Percentiles rank a stretch among this genome's conserved stretches.
phyloP scores from a whole-genome alignment of 805 yeast genomes.

The Starmerella bombicola region DNA sequence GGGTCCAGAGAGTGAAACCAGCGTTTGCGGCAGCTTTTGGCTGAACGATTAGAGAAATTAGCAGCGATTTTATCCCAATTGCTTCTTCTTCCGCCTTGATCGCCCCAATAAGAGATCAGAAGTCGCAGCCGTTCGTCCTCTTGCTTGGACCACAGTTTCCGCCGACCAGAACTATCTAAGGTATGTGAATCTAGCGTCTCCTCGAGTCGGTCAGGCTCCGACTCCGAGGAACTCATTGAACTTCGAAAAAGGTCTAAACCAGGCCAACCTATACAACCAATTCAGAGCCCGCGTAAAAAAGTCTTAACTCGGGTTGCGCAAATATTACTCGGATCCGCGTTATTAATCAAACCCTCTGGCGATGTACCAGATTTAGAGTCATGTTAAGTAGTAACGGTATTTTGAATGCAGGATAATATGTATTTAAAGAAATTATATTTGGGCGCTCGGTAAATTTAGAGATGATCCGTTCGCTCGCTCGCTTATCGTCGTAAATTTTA shows the following conservation, averaged over 20 bases:
- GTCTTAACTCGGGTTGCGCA: neutral
- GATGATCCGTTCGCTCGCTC: no score
- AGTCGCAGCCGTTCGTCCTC: slow-evolving; percentile 51
- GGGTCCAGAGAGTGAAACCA: slow-evolving; percentile 86
- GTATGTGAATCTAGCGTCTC: neutral
- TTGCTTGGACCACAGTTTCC: slow-evolving; percentile 49
- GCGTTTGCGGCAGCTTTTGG: slow-evolving; percentile 75
- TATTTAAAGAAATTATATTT: no score
- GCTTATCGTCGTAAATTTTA: no score
- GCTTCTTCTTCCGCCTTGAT: slow-evolving; percentile 38
- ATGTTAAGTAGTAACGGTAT: no score
- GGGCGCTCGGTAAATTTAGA: no score
- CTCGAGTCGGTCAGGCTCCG: slow-evolving; percentile 2
- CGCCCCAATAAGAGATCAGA: slow-evolving; percentile 32
- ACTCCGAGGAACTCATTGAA: slow-evolving; percentile 9
- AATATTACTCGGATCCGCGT: neutral
- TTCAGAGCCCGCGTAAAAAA: neutral
- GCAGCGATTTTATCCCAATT: slow-evolving; percentile 32
- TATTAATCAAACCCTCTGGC: neutral
- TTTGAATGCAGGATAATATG: no score
- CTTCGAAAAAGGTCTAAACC: neutral
- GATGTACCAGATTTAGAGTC: no score
- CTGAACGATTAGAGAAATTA: slow-evolving; percentile 38
- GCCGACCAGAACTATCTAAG: slow-evolving; percentile 1
- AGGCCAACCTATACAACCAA: no score